Evolutionary conservation across 2,329 filamentous ascomycete genomes (phyloP), one percentile per base, ranked within the genome.

Genomic region (Apiospora kogelbergensis): DNA sequence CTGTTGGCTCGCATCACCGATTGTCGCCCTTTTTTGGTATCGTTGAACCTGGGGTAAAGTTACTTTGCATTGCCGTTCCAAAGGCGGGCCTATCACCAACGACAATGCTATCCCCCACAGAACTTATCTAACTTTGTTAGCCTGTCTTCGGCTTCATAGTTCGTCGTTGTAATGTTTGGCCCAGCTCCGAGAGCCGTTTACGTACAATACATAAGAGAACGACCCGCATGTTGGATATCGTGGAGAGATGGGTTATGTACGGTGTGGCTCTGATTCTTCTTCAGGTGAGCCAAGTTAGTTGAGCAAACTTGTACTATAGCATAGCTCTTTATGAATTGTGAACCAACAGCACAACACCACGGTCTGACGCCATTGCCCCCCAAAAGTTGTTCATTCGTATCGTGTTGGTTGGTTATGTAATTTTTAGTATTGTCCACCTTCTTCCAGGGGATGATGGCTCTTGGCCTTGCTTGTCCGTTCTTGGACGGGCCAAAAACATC

Each of bases 1-100:
- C 40, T 66, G 57, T 68, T 65, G 68, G 24, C 40, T 57, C 65
- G 67, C 48, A 63, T 71, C 67, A 69, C 41, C 40, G 37, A 45
- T 69, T 33, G 60, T 63, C 68, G 67, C 63, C 44, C 69, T 40
- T 65, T 68, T 68, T 69, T 48, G 17, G 5, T n/a, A n/a, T n/a
- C 30, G 17, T 67, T 72, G 72, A 74, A 74, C 73, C 74, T 73
- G 74, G 74, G 73, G 76, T 76, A 74, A 71, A 72, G 71, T 68
- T 48, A 71, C n/a, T 68, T 64, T 57, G 57, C 65, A 67, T 70
- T 30, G 60, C 70, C 42, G 26, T 57, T 60, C 17, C 30, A 37
- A 42, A 20, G 26, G 9, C 30, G 30, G 53, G 67, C 71, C 70
- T 74, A 76, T 73, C 73, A 72, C 63, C 63, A 60, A 67, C 67